phyloP scores from a whole-genome alignment of 2,329 filamentous ascomycete species.

The Diaporthe capsici region DNA sequence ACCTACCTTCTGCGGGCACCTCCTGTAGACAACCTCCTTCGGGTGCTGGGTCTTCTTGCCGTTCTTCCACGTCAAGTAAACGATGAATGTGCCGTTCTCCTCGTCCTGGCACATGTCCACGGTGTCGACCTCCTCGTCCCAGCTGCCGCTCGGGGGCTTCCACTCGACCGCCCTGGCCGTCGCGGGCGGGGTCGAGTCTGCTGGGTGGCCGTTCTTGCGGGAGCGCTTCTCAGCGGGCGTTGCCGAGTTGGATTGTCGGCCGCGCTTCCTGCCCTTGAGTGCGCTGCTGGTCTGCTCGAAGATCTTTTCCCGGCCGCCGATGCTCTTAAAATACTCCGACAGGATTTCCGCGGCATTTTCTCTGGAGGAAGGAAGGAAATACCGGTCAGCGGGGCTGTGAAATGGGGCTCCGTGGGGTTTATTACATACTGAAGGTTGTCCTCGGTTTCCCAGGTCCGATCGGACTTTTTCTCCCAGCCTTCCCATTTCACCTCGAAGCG shows the following conservation, averaged over 20 bases:
- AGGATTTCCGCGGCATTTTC: slow-evolving; percentile 73
- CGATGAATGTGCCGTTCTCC: slow-evolving; percentile 70
- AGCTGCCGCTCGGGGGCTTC: slow-evolving; percentile 79
- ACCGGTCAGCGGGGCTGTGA: neutral
- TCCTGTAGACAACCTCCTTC: slow-evolving; percentile 76
- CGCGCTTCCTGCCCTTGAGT: slow-evolving; percentile 70
- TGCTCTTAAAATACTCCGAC: slow-evolving; percentile 71
- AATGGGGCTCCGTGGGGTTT: neutral
- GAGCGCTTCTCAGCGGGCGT: slow-evolving; percentile 61
- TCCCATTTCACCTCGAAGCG: slow-evolving; percentile 86
- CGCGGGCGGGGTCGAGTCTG: slow-evolving; percentile 62
- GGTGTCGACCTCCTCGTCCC: slow-evolving; percentile 80
- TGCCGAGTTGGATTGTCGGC: slow-evolving; percentile 58
- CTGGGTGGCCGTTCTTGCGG: slow-evolving; percentile 64
- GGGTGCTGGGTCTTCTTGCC: slow-evolving; percentile 81
- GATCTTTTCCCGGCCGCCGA: slow-evolving; percentile 75
- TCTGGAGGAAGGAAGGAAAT: slow-evolving; percentile 51
- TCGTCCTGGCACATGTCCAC: slow-evolving; percentile 82
- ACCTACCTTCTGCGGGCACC: slow-evolving; percentile 82
- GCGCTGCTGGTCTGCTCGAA: slow-evolving; percentile 65
- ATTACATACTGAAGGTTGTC: slow-evolving; percentile 73
- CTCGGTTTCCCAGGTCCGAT: slow-evolving; percentile 85
- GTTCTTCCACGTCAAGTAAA: slow-evolving; percentile 82
- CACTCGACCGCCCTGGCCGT: slow-evolving; percentile 63
- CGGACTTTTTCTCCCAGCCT: slow-evolving; percentile 78